Evolutionary conservation across 768 basidiomycete genomes (phyloP), one percentile per base, ranked within the genome.

Genomic region (Suillus spraguei): DNA sequence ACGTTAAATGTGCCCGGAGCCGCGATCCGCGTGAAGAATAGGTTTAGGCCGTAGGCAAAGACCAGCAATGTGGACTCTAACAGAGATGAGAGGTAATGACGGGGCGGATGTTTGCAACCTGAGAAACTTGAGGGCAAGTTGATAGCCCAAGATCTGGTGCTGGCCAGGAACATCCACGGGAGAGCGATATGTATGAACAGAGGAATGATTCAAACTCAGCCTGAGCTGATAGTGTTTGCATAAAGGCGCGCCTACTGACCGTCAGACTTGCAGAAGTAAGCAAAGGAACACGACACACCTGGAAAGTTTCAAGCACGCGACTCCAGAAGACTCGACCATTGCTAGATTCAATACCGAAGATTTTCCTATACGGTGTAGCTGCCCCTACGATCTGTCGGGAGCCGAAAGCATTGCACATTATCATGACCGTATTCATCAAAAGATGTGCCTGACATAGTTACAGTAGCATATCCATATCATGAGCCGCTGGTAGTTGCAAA

Each of bases 1-100:
- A 97, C 88, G 71, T 99, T 97, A 69, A 99, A 98, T 22, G 94
- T 94, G 46, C 85, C 87, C 13, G 94, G 95, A 2, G 96, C 94
- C 44, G 92, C 85, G 5, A 93, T 83, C 16, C 94, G 85, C 13
- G 93, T 93, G 33, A 88, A 79, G 83, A 98, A 98, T 66, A 98
- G 81, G 76, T 99, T 96, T 8, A 95, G 81, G 6, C 97, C 96
- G 69, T 89, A 88, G 1, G 88, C 86, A 70, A 98, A 87, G 33
- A 98, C 85, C 8, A 98, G 77, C 0, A 94, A 95, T 0, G 95
- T 98, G 5, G 94, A 96, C 75, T 99, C 97, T 32, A 97, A 85
- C 3, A 93, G 82, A 0, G 95, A 88, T 0, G 96, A 92, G 0
- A 83, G 2, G 95, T 89, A 17, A 90, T 68, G 55, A 99, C 88